Conservation (phyloP, 2,329 filamentous ascomycete species). For the Fusarium keratoplasticum region DNA sequence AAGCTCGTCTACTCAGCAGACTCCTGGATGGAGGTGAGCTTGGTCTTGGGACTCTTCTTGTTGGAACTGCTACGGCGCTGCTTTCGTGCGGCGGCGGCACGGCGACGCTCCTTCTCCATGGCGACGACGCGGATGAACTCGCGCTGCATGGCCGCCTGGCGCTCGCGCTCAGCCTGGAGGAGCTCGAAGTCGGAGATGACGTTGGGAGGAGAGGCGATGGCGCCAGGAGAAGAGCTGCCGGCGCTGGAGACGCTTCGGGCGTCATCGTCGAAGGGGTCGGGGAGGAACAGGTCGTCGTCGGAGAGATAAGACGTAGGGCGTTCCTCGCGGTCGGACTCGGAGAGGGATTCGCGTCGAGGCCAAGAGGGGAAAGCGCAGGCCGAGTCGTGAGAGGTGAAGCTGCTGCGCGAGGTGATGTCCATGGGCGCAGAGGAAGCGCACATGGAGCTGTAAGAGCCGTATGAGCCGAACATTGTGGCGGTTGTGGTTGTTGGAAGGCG, state of each 20-base stretch:
- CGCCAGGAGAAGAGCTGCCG: conserved; percentile 52
- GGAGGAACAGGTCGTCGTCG: conserved; percentile 72
- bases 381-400: conserved; percentile 54
- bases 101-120: conserved; percentile 66
- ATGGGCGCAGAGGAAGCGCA: conserved; percentile 57
- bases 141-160: conserved; percentile 60
- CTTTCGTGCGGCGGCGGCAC: conserved; percentile 53
- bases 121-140: conserved; percentile 64
- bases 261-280: conserved; percentile 64
- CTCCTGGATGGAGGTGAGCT: conserved; percentile 58
- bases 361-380: conserved; percentile 69
- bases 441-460: conserved; percentile 64
- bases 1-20: conserved; percentile 57
- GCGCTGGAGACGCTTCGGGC: conserved; percentile 60
- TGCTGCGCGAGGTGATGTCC: conserved; percentile 57
- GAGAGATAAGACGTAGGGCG: conserved; percentile 69
- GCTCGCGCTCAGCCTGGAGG: conserved; percentile 62
- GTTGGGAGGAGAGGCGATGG: conserved; percentile 50
- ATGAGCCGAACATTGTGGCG: conserved; percentile 61
- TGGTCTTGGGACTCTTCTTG: conserved; percentile 64
- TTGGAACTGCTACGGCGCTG: conserved; percentile 51
- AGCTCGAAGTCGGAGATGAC: conserved; percentile 61
- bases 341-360: conserved; percentile 66
- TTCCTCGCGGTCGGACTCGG: conserved; percentile 54
- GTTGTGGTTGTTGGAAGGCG: conserved; percentile 35